Evolutionary conservation across 2,329 filamentous ascomycete species (phyloP).

Genomic region (Penicillium sumatraense): DNA sequence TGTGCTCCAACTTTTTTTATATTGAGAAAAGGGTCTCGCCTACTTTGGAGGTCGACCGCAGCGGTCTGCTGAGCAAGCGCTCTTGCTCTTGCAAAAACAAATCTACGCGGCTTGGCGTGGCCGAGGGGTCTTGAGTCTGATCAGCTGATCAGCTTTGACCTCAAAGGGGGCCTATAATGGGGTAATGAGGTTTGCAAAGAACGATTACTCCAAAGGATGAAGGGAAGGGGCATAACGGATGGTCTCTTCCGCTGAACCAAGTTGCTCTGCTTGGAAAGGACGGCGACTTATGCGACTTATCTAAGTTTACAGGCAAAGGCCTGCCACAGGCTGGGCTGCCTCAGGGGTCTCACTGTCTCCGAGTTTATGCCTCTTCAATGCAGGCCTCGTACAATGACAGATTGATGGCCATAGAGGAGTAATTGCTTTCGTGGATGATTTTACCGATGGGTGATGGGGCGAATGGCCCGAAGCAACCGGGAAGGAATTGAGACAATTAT

Average conservation of each 20-base stretch:
- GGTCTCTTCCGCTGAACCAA: constrained; percentile 23
- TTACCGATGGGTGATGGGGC: background rate
- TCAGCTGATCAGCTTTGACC: constrained; percentile 43
- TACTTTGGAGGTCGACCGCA: no score
- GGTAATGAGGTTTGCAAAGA: constrained; percentile 42
- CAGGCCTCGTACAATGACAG: constrained; percentile 35
- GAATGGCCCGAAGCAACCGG: background rate
- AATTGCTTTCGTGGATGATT: background rate
- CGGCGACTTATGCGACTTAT: constrained; percentile 25
- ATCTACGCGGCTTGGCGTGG: background rate
- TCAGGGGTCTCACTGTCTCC: constrained; percentile 37
- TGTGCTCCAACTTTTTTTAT: no score
- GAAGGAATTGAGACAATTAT: constrained; percentile 1
- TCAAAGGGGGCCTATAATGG: constrained; percentile 49
- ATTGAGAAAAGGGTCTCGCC: no score
- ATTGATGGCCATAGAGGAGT: constrained; percentile 28
- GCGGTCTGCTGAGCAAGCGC: no score
- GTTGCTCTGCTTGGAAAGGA: constrained; percentile 25
- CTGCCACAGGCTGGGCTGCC: no score
- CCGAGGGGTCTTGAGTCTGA: background rate
- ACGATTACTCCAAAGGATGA: constrained; percentile 35
- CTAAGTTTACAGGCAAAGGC: constrained; percentile 11
- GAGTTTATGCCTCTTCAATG: constrained; percentile 44
- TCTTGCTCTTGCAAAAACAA: background rate
- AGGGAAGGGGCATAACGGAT: constrained; percentile 26